Conservation (phyloP, 305 asterid species). For the Solanum chacoense region DNA sequence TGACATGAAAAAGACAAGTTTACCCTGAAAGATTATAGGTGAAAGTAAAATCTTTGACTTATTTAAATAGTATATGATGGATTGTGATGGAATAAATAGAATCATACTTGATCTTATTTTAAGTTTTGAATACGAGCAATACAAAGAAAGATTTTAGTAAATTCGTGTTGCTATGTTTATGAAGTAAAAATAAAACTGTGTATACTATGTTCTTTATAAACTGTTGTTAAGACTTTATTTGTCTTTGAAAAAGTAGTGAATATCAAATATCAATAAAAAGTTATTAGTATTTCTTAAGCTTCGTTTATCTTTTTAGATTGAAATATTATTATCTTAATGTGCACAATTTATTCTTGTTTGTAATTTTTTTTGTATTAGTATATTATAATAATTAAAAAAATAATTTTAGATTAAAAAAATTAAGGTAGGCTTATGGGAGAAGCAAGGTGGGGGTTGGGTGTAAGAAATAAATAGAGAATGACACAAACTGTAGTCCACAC, state of each 20-base stretch:
- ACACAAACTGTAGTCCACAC: slow-evolving; percentile 1
- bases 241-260: background rate
- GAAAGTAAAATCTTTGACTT: background rate
- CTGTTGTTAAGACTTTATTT: background rate
- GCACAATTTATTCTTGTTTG: background rate
- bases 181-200: too few relatives aligned
- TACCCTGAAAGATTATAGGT: background rate
- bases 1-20: background rate
- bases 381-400: too few relatives aligned
- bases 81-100: background rate
- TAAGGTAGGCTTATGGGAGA: background rate
- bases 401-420: background rate
- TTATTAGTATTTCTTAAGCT: background rate
- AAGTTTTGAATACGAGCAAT: background rate
- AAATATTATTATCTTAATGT: background rate
- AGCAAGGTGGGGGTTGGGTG: background rate
- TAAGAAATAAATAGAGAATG: background rate
- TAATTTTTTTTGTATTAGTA: background rate
- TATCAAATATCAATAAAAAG: too few relatives aligned
- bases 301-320: background rate
- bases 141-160: background rate
- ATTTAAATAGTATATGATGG: background rate
- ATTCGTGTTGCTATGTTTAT: background rate
- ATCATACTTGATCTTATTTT: background rate
- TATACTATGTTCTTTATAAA: too few relatives aligned